Evolutionary conservation across 495 filamentous ascomycete species (phyloP).

Genomic region (Hyaloscypha finlandica): DNA sequence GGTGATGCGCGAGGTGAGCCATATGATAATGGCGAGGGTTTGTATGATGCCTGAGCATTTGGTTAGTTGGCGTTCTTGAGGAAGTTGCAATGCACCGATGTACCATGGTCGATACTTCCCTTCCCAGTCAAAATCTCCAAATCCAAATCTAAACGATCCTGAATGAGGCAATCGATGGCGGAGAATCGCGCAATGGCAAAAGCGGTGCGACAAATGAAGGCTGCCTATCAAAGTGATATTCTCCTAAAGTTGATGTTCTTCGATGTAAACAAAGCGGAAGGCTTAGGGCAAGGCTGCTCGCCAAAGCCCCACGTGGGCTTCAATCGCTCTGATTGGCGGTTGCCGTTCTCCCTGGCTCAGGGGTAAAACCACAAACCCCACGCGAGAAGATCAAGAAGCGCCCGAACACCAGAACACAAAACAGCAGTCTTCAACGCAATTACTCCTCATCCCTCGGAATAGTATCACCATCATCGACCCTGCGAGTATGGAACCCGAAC

Average conservation of each 20-base stretch:
- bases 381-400: neutral
- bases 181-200: neutral
- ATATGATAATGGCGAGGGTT: conserved; percentile 71
- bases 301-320: neutral
- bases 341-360: neutral
- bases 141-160: neutral
- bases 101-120: neutral
- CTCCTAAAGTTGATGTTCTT: neutral
- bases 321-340: neutral
- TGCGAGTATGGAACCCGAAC: neutral
- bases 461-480: neutral
- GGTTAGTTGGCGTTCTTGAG: conserved; percentile 11
- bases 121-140: neutral
- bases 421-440: neutral
- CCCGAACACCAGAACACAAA: neutral
- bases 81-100: conserved; percentile 22
- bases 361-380: neutral
- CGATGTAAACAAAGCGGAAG: conserved; percentile 12
- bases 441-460: neutral
- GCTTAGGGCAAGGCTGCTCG: conserved; percentile 10
- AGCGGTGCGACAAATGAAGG: neutral
- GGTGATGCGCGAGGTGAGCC: conserved; percentile 70
- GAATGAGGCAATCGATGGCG: neutral
- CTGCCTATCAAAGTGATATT: neutral
- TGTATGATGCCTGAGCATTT: conserved; percentile 55